Conservation (phyloP, 345 rosid species). For the Moricandia moricandioides region DNA sequence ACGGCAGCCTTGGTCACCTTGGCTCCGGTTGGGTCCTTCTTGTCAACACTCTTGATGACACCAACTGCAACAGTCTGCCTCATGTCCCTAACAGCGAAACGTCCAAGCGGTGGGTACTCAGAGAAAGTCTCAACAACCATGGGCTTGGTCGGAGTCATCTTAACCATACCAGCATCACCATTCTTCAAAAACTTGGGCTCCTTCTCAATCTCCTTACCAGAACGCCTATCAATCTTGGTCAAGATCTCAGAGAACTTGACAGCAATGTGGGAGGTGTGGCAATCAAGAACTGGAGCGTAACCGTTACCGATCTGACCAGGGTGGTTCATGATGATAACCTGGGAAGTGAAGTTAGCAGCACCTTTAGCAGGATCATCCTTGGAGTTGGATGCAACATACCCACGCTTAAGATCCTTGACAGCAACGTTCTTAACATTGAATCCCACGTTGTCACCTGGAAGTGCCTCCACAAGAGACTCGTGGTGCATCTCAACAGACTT, state of each 20-base stretch:
- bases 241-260: slow-evolving; percentile 51
- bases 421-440: slow-evolving; percentile 16
- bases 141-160: background rate
- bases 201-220: background rate
- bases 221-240: background rate
- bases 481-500: slow-evolving; percentile 94
- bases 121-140: background rate
- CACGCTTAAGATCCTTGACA: too few species aligned
- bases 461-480: slow-evolving; percentile 70
- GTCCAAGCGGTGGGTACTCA: background rate
- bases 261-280: slow-evolving; percentile 83
- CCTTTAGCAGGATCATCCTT: slow-evolving; percentile 81
- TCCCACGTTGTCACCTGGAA: slow-evolving; percentile 76
- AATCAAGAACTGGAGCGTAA: slow-evolving; percentile 76
- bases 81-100: background rate
- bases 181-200: background rate
- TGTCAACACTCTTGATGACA: background rate
- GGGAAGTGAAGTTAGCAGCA: slow-evolving; percentile 71
- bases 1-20: background rate
- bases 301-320: slow-evolving; percentile 92
- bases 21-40: background rate
- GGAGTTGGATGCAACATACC: slow-evolving; percentile 47
- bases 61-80: background rate
- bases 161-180: background rate
- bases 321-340: slow-evolving; percentile 87